Evolutionary conservation across 1,139 yeast species (phyloP), one percentile per base, ranked within the genome.

Genomic region (Debaryomycetaceae sp.): DNA sequence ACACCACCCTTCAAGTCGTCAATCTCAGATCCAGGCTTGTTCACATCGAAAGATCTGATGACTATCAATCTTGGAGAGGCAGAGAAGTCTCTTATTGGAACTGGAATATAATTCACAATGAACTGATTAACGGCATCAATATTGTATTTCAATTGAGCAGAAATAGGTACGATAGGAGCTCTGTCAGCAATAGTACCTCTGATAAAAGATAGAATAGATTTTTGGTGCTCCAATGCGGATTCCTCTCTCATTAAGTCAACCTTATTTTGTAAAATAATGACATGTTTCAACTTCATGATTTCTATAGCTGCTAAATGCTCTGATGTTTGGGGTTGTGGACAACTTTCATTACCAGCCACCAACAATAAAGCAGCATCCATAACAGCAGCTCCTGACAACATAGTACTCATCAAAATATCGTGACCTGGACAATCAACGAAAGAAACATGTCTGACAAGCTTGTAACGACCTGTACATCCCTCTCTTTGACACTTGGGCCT

Each of bases 361-460:
- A 95, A 80, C 61, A 95, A 76, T 51, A 95, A 76, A 11, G 99
- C 99, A 47, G 99, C 99, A 70, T 95, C 99, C 99, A 95, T 95
- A 56, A 95, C 99, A 13, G 99, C 99, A 37, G 99, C 99, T 66
- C 99, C 99, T 42, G 98, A 91, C 81, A 95, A 84, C 99, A 95
- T 95, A 57, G 99, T 95, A 80, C 98, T 90, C 99, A 95, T 95
- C 68, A 95, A 84, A 76, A 95, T 93, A 78, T 95, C 99, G 87
- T 95, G 99, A 67, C 99, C 99, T 48, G 99, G 99, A 76, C 99
- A 95, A 77, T 95, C 99, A 49, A 95, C 99, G 60, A 95, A 95
- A 6, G 97, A 90, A 45, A 95, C 99, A 65, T 95, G 99, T 72
- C 99, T 89, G 42, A 90, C 83, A 55, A 95, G 78, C 60, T 81